These are phyloP conservation scores for Shiraia bambusicola DNA, from an alignment of 2,329 filamentous ascomycete genomes.

Conservation along the genomic window DNA sequence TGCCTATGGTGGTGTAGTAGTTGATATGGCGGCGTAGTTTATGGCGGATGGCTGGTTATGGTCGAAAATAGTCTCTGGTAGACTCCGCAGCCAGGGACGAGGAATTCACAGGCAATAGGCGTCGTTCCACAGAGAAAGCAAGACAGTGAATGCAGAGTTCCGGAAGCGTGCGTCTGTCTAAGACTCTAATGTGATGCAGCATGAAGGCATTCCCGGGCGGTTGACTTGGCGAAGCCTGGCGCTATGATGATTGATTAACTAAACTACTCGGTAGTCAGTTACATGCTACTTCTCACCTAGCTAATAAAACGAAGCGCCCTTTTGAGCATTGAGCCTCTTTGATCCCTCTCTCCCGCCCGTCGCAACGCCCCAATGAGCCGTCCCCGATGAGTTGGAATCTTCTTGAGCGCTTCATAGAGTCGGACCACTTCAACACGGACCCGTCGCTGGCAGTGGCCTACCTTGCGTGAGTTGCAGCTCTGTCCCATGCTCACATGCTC, in stretches of 20 bases:
- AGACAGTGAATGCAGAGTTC: too few species aligned
- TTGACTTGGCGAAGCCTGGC: conserved; percentile 17
- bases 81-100: too few species aligned
- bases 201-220: conserved; percentile 1
- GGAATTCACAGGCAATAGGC: too few species aligned
- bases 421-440: conserved; percentile 90
- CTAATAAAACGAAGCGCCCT: conserved; percentile 18
- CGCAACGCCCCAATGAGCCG: conserved; percentile 41
- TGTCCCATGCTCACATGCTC: conserved; percentile 9
- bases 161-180: too few species aligned
- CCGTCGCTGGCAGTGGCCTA: conserved; percentile 87
- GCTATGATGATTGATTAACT: too few species aligned
- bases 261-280: too few species aligned
- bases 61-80: too few species aligned
- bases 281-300: too few species aligned
- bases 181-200: not conserved
- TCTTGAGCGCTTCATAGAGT: conserved; percentile 87
- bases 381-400: conserved; percentile 70
- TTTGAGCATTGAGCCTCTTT: conserved; percentile 17
- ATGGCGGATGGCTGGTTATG: too few species aligned
- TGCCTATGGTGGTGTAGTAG: conserved; percentile 1
- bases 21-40: not conserved
- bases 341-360: conserved; percentile 16
- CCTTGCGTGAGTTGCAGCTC: conserved; percentile 69
- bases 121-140: too few species aligned